phyloP scores from a whole-genome alignment of 2,329 filamentous ascomycete species.

The Fusarium sp. region DNA sequence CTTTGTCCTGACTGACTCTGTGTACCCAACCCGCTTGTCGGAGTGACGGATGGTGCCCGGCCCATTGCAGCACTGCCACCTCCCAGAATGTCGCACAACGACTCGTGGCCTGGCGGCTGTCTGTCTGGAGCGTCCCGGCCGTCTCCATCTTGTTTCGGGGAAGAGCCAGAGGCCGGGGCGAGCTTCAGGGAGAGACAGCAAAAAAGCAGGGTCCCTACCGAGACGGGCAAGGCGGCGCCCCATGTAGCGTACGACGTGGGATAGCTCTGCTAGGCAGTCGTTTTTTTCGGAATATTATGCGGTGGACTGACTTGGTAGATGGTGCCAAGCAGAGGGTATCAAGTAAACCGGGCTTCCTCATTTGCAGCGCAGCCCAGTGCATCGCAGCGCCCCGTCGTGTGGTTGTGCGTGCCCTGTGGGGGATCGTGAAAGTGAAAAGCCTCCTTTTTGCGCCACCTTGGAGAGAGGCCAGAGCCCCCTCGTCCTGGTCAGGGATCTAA shows the following conservation, averaged over 20 bases:
- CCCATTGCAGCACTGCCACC: conserved; percentile 12
- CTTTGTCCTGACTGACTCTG: background rate
- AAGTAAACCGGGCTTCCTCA: conserved; percentile 19
- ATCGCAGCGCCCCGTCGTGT: background rate
- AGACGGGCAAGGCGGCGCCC: conserved; percentile 14
- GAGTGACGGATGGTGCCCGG: conserved; percentile 7
- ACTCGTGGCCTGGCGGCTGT: conserved; percentile 16
- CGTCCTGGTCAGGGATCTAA: background rate
- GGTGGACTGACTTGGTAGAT: conserved; percentile 30
- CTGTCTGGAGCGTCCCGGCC: conserved; percentile 10
- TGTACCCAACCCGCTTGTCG: conserved; percentile 6
- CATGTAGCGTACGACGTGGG: conserved; percentile 19
- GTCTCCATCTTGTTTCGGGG: conserved; percentile 9
- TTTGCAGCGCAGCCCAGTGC: conserved; percentile 2
- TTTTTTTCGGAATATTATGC: conserved; percentile 41
- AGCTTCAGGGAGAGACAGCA: conserved; percentile 4
- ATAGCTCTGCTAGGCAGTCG: conserved; percentile 34
- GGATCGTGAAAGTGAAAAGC: conserved; percentile 1
- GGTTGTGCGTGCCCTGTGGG: background rate
- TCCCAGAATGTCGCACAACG: conserved; percentile 12
- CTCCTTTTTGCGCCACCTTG: conserved; percentile 2
- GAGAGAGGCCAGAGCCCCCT: background rate
- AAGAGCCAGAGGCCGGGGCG: background rate
- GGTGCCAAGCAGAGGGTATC: conserved; percentile 30
- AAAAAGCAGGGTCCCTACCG: conserved; percentile 27